Evolutionary conservation across 192 early-diverging fungal species (phyloP).

Genomic region (Glomus cerebriforme): DNA sequence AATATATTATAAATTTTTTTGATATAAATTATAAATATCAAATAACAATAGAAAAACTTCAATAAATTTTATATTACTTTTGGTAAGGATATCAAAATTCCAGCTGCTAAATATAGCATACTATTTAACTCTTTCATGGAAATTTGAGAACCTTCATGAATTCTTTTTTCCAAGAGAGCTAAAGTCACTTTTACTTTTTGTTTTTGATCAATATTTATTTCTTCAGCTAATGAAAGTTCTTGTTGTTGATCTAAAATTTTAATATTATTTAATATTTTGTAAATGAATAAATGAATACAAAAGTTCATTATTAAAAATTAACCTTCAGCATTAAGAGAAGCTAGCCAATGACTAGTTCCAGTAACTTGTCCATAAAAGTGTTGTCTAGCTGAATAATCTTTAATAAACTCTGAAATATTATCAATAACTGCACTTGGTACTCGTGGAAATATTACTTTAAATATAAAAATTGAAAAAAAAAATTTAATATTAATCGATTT

Average conservation of each 20-base stretch:
- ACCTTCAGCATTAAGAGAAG: slow-evolving; percentile 14
- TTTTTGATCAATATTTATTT: background rate
- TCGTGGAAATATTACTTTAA: slow-evolving; percentile 39
- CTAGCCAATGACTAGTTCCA: slow-evolving; percentile 40
- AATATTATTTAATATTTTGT: background rate
- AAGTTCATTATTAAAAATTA: background rate
- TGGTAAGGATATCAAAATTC: slow-evolving; percentile 43
- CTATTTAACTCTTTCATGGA: slow-evolving; percentile 53
- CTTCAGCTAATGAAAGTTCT: background rate
- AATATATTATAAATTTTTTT: background rate
- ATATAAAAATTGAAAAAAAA: background rate
- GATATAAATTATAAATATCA: background rate
- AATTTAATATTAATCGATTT: background rate
- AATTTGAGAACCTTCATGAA: slow-evolving; percentile 15
- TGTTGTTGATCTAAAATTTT: background rate
- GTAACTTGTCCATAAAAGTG: slow-evolving; percentile 56
- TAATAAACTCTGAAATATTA: slow-evolving; percentile 57
- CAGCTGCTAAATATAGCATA: slow-evolving; percentile 59
- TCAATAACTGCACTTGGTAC: slow-evolving; percentile 47
- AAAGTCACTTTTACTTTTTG: background rate
- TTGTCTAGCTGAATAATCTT: slow-evolving; percentile 51
- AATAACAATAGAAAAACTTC: background rate
- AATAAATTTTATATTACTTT: slow-evolving; percentile 25
- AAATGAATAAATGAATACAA: background rate
- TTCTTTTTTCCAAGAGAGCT: background rate